Evolutionary conservation across 768 basidiomycete genomes (phyloP).

Genomic region (Lanmaoa rubissima): DNA sequence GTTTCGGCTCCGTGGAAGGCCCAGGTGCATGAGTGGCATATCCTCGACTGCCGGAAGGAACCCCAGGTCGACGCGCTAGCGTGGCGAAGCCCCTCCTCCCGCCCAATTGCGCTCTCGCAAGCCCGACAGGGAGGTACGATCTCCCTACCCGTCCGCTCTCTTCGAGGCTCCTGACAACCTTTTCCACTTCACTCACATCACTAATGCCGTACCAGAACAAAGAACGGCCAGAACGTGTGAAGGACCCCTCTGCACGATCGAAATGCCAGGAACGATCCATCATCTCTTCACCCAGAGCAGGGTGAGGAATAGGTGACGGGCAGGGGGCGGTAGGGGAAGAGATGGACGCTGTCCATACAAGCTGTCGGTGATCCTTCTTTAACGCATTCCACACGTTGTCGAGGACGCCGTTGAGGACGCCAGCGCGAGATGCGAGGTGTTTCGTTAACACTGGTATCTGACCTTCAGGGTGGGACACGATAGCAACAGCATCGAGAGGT

Average conservation of each 20-base stretch:
- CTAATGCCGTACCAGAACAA: conserved; percentile 98
- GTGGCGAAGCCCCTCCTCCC: conserved; percentile 23
- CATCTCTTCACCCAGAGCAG: conserved; percentile 69
- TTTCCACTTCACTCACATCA: conserved; percentile 90
- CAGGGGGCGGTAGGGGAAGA: conserved; percentile 13
- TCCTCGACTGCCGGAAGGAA: conserved; percentile 60
- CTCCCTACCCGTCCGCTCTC: conserved; percentile 81
- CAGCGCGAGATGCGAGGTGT: conserved; percentile 82
- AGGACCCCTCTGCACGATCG: conserved; percentile 96
- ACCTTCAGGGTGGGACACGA: conserved; percentile 88
- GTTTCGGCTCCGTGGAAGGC: conserved; percentile 67
- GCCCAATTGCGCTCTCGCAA: conserved; percentile 17
- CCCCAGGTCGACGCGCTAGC: conserved; percentile 24
- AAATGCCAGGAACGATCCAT: conserved; percentile 95
- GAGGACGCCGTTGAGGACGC: conserved; percentile 89
- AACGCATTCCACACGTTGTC: conserved; percentile 98
- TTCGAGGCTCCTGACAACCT: conserved; percentile 71
- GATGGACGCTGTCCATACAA: conserved; percentile 97
- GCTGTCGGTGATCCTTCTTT: conserved; percentile 86
- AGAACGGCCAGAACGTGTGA: conserved; percentile 90
- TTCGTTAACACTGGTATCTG: conserved; percentile 92
- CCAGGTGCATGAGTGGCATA: conserved; percentile 65
- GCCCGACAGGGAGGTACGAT: conserved; percentile 69
- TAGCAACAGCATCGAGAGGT: conserved; percentile 90
- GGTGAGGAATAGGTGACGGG: conserved; percentile 1